A percentile compares a stretch with the other conserved stretches of the same genome.
phyloP scores from a whole-genome alignment of 2,329 filamentous ascomycete species.

The Colletotrichum sp. region DNA sequence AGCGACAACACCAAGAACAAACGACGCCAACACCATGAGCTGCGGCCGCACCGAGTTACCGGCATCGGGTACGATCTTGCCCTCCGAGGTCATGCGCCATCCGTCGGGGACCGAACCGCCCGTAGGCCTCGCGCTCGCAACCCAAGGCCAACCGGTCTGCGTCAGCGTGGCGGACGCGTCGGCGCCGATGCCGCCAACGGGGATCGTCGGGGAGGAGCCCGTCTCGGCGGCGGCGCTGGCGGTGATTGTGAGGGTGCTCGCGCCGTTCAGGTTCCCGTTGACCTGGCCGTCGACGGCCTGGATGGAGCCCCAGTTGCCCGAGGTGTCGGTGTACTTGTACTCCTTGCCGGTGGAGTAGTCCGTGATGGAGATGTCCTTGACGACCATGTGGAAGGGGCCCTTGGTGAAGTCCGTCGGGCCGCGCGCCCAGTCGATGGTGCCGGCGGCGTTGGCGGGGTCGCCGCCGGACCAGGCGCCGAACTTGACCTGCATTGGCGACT shows the following conservation, averaged over 20 bases:
- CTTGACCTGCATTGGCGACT: conserved; percentile 94
- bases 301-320: conserved; percentile 84
- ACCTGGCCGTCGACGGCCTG: conserved; percentile 78
- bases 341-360: conserved; percentile 93
- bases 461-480: conserved; percentile 93
- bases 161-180: conserved; percentile 58
- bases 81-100: conserved; percentile 79
- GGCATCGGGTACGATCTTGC: conserved; percentile 79
- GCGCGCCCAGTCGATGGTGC: conserved; percentile 89
- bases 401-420: conserved; percentile 83
- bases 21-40: conserved; percentile 27
- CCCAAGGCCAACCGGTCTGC: conserved; percentile 73
- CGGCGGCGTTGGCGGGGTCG: conserved; percentile 77
- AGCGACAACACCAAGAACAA: conserved; percentile 25
- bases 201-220: conserved; percentile 68
- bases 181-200: conserved; percentile 70
- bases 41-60: conserved; percentile 44
- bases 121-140: conserved; percentile 57
- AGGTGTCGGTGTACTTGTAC: conserved; percentile 82
- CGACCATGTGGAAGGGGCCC: conserved; percentile 86
- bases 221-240: conserved; percentile 67
- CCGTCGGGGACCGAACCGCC: conserved; percentile 71
- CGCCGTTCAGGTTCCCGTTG: conserved; percentile 68
- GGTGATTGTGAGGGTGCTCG: conserved; percentile 55
- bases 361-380: conserved; percentile 76